These are phyloP conservation scores for Combretum micranthum DNA, from an alignment of 345 rosid genomes.

Conservation along the genomic window DNA sequence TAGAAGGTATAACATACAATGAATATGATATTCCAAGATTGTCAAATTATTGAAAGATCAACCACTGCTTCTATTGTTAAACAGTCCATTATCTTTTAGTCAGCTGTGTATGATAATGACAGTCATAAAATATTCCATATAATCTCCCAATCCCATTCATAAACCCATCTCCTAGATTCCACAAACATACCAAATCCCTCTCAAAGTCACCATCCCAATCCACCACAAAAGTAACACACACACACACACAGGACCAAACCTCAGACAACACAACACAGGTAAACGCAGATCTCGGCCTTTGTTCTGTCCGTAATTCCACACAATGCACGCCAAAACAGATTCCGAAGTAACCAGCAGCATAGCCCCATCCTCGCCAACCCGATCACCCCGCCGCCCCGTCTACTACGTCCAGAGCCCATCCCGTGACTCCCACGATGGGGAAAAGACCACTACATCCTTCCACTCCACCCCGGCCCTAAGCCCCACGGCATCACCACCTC, in stretches of 20 bases:
- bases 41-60: too few relatives aligned
- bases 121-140: background rate
- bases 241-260: background rate
- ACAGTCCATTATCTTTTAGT: too few relatives aligned
- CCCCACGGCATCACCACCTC: slow-evolving; percentile 90
- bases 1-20: too few relatives aligned
- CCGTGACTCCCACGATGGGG: slow-evolving; percentile 95
- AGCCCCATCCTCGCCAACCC: slow-evolving; percentile 78
- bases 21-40: too few relatives aligned
- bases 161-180: background rate
- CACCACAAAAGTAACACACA: background rate
- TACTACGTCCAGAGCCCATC: slow-evolving; percentile 97
- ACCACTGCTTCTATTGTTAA: too few relatives aligned
- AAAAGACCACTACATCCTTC: slow-evolving; percentile 91
- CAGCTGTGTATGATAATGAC: background rate
- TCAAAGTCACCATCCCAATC: slow-evolving; percentile 4
- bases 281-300: background rate
- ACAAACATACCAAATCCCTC: slow-evolving; percentile 2
- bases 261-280: background rate
- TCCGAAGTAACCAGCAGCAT: slow-evolving; percentile 95
- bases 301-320: background rate
- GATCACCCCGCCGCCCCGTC: slow-evolving; percentile 84
- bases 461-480: slow-evolving; percentile 90
- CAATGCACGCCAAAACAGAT: slow-evolving; percentile 96
- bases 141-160: background rate